A percentile compares a stretch with the other conserved stretches of the same genome.
Conservation (phyloP, 306 rosid species). For the Cucumis cinereus region DNA sequence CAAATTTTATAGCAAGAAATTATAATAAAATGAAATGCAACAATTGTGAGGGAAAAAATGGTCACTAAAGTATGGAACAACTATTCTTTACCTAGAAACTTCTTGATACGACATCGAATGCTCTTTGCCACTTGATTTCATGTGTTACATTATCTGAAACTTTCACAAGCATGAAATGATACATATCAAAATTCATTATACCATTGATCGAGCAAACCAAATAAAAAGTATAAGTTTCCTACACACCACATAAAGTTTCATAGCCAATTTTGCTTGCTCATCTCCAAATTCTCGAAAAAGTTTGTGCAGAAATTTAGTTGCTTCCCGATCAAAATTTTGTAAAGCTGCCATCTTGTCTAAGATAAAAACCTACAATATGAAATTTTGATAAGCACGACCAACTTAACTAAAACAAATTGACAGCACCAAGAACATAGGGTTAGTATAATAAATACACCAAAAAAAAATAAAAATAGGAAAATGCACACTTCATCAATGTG, state of each 20-base stretch:
- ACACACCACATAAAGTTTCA: slow-evolving; percentile 81
- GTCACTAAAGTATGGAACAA: no score
- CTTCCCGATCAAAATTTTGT: slow-evolving; percentile 90
- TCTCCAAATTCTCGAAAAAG: slow-evolving; percentile 95
- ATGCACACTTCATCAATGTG: neutral
- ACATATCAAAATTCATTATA: neutral
- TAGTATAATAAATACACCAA: neutral
- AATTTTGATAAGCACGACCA: neutral
- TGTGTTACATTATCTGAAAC: slow-evolving; percentile 88
- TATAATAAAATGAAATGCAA: no score
- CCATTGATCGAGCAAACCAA: slow-evolving; percentile 15
- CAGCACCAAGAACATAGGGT: neutral
- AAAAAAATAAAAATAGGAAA: neutral
- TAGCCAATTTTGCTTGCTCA: slow-evolving; percentile 91
- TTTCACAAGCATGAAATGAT: slow-evolving; percentile 9
- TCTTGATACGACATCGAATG: slow-evolving; percentile 98
- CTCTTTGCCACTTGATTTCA: slow-evolving; percentile 98
- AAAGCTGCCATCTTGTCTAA: slow-evolving; percentile 70
- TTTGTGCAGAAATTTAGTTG: slow-evolving; percentile 95
- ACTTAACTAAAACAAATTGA: neutral
- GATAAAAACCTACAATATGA: slow-evolving; percentile 9
- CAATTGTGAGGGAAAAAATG: neutral
- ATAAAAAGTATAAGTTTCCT: neutral
- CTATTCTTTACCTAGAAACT: slow-evolving; percentile 82
- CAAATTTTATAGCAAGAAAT: neutral